phyloP scores from a whole-genome alignment of 225 moss, liverwort and hornwort genomes.

The Polytrichum formosum region DNA sequence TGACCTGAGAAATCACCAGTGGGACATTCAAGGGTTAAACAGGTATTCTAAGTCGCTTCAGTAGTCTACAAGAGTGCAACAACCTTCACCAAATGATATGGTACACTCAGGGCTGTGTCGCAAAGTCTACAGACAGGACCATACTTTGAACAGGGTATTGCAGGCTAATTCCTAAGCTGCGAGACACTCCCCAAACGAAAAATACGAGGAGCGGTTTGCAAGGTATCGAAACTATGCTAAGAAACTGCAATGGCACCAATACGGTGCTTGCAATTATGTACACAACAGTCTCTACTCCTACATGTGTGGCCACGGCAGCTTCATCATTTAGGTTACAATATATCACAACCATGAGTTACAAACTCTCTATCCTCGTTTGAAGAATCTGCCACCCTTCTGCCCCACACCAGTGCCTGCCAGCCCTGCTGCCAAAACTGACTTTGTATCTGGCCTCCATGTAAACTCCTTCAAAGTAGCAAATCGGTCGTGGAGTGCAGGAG shows the following conservation, averaged over 20 bases:
- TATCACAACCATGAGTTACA: neutral
- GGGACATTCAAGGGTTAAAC: no score
- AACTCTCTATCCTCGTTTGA: conserved; percentile 15
- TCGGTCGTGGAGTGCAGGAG: conserved; percentile 29
- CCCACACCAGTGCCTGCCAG: conserved; percentile 30
- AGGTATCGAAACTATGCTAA: no score
- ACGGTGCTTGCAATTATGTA: conserved; percentile 1
- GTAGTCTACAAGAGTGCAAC: no score
- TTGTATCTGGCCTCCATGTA: conserved; percentile 56
- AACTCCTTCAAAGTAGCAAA: conserved; percentile 51
- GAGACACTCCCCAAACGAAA: no score
- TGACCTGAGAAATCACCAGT: no score
- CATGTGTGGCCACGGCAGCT: neutral
- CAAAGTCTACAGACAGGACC: no score
- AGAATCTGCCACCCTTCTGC: conserved; percentile 50
- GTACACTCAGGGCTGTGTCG: no score
- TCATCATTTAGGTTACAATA: neutral
- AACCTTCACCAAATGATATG: no score
- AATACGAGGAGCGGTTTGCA: no score
- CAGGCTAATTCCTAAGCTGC: no score
- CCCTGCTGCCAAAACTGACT: conserved; percentile 31
- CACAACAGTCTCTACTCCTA: neutral
- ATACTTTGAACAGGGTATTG: no score
- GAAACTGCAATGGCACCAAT: conserved; percentile 7
- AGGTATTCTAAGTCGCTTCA: no score